phyloP scores from a whole-genome alignment of 2,329 filamentous ascomycete genomes.

The Sphaceloma murrayae region DNA sequence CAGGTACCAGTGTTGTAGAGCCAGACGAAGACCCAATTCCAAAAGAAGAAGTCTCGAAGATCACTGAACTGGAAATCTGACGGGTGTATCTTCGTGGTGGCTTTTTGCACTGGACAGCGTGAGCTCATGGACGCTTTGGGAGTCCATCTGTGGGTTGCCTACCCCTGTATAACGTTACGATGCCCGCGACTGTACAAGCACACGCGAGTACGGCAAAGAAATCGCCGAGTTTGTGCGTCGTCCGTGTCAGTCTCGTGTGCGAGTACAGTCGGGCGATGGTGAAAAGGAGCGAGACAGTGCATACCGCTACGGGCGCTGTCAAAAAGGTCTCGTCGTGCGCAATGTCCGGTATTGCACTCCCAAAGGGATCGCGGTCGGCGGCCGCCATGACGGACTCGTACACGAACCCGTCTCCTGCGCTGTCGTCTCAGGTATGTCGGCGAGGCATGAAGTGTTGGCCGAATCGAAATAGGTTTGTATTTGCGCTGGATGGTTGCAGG shows the following conservation, averaged over 20 bases:
- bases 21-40: conserved; percentile 27
- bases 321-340: background rate
- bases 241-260: background rate
- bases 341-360: no score
- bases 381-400: no score
- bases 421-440: no score
- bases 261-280: background rate
- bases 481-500: no score
- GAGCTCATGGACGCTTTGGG: no score
- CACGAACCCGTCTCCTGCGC: no score
- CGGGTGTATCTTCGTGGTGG: no score
- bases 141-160: no score
- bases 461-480: no score
- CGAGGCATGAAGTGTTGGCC: no score
- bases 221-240: background rate
- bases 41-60: conserved; percentile 4
- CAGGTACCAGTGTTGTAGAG: conserved; percentile 31
- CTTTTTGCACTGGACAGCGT: no score
- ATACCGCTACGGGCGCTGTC: background rate
- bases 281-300: background rate
- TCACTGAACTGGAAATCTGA: background rate
- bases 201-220: background rate
- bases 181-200: background rate
- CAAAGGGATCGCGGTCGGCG: no score
- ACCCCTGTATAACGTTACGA: background rate